Percentiles rank a stretch among this genome's conserved stretches.
Conservation (phyloP, 208 protist species). For the Acanthamoeba sp. region DNA sequence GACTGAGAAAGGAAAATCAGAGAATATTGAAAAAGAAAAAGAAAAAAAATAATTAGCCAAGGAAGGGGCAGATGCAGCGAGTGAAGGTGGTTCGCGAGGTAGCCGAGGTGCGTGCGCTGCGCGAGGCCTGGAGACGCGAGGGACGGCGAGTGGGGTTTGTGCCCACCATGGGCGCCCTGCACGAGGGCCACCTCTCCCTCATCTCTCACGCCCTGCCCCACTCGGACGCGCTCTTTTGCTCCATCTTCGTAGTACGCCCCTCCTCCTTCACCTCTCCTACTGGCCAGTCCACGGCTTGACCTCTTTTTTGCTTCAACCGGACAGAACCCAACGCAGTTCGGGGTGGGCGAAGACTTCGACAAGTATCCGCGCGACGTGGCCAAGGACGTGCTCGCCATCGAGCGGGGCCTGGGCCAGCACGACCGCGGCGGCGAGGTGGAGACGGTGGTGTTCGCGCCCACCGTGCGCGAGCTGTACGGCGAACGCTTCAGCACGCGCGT, state of each 20-base stretch:
- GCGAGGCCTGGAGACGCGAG: constrained; percentile 12
- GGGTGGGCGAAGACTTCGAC: constrained; percentile 77
- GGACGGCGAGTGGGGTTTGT: constrained; percentile 77
- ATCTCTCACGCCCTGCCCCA: constrained; percentile 43
- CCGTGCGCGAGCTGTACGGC: constrained; percentile 72
- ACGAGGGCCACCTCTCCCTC: constrained; percentile 82
- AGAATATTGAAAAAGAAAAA: too few species aligned
- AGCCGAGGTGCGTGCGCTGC: background rate
- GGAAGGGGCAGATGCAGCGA: background rate
- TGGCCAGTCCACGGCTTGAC: background rate
- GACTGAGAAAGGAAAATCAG: too few species aligned
- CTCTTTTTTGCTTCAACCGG: background rate
- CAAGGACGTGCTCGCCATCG: constrained; percentile 53
- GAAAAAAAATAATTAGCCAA: too few species aligned
- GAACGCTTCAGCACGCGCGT: constrained; percentile 61
- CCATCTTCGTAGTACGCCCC: constrained; percentile 80
- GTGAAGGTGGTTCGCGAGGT: background rate
- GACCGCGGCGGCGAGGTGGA: background rate
- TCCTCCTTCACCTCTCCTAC: background rate
- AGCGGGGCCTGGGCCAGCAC: constrained; percentile 2
- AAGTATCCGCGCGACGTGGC: constrained; percentile 80
- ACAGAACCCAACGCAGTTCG: constrained; percentile 75
- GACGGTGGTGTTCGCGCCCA: constrained; percentile 73
- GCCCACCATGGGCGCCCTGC: constrained; percentile 84
- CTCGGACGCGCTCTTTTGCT: constrained; percentile 69